A percentile compares a stretch with the other conserved stretches of the same genome.
These are phyloP conservation scores for Ustilago hordei DNA, from an alignment of 1,284 basidiomycete genomes.

Conservation along the genomic window DNA sequence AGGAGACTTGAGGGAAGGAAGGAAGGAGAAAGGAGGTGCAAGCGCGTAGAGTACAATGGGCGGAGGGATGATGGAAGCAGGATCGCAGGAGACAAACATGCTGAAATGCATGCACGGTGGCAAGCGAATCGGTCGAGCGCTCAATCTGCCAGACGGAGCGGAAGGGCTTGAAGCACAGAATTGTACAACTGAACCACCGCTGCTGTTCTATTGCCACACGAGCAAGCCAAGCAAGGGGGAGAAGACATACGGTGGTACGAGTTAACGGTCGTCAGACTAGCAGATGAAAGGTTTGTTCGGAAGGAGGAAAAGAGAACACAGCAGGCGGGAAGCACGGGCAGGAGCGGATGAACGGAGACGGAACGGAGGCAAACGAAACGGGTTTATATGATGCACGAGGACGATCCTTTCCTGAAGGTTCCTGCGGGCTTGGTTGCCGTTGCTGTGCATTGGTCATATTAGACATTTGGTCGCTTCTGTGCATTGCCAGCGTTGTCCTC, in stretches of 20 bases:
- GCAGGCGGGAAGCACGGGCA: background rate
- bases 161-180: background rate
- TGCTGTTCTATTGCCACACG: conserved; percentile 8
- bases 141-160: background rate
- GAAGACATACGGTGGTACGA: background rate
- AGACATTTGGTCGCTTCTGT: background rate
- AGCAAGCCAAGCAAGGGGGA: background rate
- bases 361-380: background rate
- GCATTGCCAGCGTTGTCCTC: background rate
- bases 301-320: conserved; percentile 18
- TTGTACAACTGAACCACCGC: conserved; percentile 1
- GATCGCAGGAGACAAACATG: conserved; percentile 15
- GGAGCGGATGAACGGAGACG: background rate
- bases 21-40: background rate
- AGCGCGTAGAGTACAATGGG: conserved; percentile 5
- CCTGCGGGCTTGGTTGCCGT: background rate
- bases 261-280: background rate
- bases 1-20: background rate
- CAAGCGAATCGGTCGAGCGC: background rate
- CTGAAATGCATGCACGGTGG: conserved; percentile 7
- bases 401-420: conserved; percentile 4
- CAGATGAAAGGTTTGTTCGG: conserved; percentile 5
- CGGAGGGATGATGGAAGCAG: conserved; percentile 9
- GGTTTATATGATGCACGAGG: background rate
- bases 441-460: conserved; percentile 1